These are phyloP conservation scores for Gastrolobium bilobum DNA, from an alignment of 306 rosid genomes.

Conservation along the genomic window DNA sequence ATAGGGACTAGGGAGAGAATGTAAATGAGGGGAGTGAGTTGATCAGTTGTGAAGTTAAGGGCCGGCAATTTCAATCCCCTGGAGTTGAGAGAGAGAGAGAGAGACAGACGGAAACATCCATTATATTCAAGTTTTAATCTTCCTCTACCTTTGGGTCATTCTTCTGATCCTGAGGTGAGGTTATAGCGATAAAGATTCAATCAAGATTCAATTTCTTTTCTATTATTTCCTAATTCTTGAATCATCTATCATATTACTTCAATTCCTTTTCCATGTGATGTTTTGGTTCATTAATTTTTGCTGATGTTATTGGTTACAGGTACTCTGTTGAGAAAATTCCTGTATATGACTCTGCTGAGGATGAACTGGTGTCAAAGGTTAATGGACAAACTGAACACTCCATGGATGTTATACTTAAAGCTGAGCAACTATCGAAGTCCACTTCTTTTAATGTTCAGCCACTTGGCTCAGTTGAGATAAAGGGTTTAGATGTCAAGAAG, in stretches of 20 bases:
- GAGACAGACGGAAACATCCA: no score
- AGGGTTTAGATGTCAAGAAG: conserved; percentile 55
- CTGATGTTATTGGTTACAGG: conserved; percentile 58
- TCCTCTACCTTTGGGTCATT: no score
- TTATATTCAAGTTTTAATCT: no score
- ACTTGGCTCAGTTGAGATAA: conserved; percentile 60
- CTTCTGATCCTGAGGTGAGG: no score
- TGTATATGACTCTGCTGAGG: conserved; percentile 93
- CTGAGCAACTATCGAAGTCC: conserved; percentile 62
- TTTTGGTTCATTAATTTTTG: conserved; percentile 9
- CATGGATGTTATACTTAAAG: conserved; percentile 56
- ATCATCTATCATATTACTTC: neutral
- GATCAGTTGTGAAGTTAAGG: no score
- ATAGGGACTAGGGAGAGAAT: no score
- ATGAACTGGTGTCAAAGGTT: conserved; percentile 68
- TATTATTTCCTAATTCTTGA: no score
- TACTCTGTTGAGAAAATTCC: conserved; percentile 97
- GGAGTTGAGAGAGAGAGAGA: no score
- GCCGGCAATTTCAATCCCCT: no score
- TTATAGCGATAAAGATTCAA: no score
- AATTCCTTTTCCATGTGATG: conserved; percentile 18
- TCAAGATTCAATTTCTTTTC: no score
- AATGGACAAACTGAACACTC: conserved; percentile 55
- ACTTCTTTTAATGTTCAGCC: conserved; percentile 62
- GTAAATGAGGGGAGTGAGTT: no score